Percentiles rank a stretch among this genome's conserved stretches.
These are phyloP conservation scores for Margaritispora aquatica DNA, from an alignment of 495 filamentous ascomycete species.

Conservation along the genomic window DNA sequence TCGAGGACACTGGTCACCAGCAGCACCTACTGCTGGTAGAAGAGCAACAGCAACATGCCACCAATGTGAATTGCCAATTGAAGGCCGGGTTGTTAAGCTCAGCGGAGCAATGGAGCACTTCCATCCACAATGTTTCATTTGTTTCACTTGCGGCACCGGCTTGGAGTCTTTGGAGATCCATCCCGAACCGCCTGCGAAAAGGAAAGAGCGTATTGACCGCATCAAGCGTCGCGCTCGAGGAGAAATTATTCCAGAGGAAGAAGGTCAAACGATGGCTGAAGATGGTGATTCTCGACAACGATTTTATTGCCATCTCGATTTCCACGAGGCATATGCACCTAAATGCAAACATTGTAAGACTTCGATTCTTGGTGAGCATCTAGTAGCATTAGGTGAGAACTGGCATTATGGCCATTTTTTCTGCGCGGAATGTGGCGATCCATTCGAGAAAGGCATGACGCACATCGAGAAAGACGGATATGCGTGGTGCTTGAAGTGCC, in stretches of 20 bases:
- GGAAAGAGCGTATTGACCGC: constrained; percentile 62
- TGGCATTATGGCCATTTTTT: constrained; percentile 99
- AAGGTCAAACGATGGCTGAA: constrained; percentile 53
- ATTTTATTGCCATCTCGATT: constrained; percentile 98
- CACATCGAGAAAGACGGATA: constrained; percentile 99
- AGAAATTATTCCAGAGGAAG: constrained; percentile 49
- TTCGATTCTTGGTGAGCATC: constrained; percentile 94
- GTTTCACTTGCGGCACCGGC: constrained; percentile 77
- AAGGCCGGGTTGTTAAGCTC: constrained; percentile 84
- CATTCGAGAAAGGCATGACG: constrained; percentile 73
- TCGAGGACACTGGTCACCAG: constrained; percentile 33
- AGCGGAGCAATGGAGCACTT: constrained; percentile 63
- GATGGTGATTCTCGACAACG: constrained; percentile 63
- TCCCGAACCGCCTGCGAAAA: constrained; percentile 71
- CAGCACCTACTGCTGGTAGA: constrained; percentile 28
- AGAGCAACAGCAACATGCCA: constrained; percentile 76
- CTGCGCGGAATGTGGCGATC: constrained; percentile 97
- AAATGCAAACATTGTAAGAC: constrained; percentile 96
- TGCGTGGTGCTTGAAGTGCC: constrained; percentile 93
- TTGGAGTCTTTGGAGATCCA: constrained; percentile 96
- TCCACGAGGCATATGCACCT: constrained; percentile 89
- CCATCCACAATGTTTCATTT: constrained; percentile 90
- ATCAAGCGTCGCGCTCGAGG: constrained; percentile 54
- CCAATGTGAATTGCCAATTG: constrained; percentile 74
- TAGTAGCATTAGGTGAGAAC: constrained; percentile 85